Evolutionary conservation across 2,329 filamentous ascomycete species (phyloP), one percentile per base, ranked within the genome.

Genomic region (Aspergillus sojae): DNA sequence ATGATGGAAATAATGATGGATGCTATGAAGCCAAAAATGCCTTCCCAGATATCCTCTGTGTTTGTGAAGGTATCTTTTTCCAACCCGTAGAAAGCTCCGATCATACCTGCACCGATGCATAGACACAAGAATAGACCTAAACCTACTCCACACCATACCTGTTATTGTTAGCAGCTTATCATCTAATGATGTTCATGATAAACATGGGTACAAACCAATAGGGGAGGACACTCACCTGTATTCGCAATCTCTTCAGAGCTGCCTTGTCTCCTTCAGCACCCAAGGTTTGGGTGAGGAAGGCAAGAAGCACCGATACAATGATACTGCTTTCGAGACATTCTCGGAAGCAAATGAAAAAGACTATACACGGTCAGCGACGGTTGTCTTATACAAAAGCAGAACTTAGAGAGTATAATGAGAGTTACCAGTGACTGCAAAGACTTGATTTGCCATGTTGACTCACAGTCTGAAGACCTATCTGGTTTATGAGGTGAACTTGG

Each of bases 291-390:
- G 94, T 95, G 62, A 96, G 81, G 75, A 94, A 96, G 23, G 92
- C 88, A 46, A 96, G 85, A 39, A 96, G 82, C 19, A 96, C 90
- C 0, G 93, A 94, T 66, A 96, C 88, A 70, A 96, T 91, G 73
- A 96, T 93, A 72, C 86, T 89, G 0, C 90, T 91, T 82, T 96
- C 93, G 54, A 96, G 82, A 50, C 88, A 88, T 80, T 96, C 93
- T 74, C 93, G 89, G 76, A 96, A 95, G 79, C 92, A 89, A 76
- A 96, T 91, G 81, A 97, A 94, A 81, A 96, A 96, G 60, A 96
- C 87, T 84, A 16, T 36, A 6, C 14, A 16, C 6, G 4, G 34
- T 36, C 34, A 36, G 34, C 14, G 4, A 36, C 5, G 1, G 12
- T 16, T 2, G 34, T 3, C 14, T 36, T 36, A 1, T 43, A 6